Conservation (phyloP, 1,139 yeast species). For the Candida glucosophila region DNA sequence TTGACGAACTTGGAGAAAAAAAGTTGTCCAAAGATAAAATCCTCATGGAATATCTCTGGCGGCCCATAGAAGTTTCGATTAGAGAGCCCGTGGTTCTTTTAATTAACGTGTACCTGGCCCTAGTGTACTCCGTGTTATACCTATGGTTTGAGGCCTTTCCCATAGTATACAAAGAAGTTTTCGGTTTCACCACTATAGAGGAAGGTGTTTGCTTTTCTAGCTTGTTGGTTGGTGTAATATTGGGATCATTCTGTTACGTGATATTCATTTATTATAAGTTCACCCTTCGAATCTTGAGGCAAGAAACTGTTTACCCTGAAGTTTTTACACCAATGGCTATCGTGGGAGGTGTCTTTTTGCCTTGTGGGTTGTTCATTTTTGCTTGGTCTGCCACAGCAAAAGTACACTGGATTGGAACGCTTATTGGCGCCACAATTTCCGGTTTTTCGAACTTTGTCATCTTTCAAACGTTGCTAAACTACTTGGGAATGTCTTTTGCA, state of each 20-base stretch:
- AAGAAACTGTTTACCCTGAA: conserved; percentile 47
- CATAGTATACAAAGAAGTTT: conserved; percentile 15
- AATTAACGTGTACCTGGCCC: conserved; percentile 21
- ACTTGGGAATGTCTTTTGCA: conserved; percentile 54
- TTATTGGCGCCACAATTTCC: conserved; percentile 21
- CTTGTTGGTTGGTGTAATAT: conserved; percentile 34
- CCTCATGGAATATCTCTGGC: conserved; percentile 15
- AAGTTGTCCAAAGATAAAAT: conserved; percentile 16
- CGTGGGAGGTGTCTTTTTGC: conserved; percentile 19
- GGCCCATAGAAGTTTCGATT: conserved; percentile 23
- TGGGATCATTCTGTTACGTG: conserved; percentile 16
- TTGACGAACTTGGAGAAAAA: conserved; percentile 33
- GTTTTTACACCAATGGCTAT: conserved; percentile 46
- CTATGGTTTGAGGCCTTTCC: conserved; percentile 30
- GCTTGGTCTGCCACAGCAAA: conserved; percentile 22
- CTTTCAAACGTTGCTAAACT: conserved; percentile 33
- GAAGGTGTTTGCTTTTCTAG: conserved; percentile 41
- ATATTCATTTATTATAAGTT: conserved; percentile 11
- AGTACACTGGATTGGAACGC: conserved; percentile 25
- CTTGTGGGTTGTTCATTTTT: conserved; percentile 23
- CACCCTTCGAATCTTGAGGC: conserved; percentile 19
- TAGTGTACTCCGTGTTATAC: conserved; percentile 22
- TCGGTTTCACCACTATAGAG: conserved; percentile 27
- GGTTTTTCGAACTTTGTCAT: conserved; percentile 22
- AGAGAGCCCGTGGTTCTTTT: conserved; percentile 25